Evolutionary conservation across 2,329 filamentous ascomycete genomes (phyloP).

Genomic region (Elsinoe perseae): DNA sequence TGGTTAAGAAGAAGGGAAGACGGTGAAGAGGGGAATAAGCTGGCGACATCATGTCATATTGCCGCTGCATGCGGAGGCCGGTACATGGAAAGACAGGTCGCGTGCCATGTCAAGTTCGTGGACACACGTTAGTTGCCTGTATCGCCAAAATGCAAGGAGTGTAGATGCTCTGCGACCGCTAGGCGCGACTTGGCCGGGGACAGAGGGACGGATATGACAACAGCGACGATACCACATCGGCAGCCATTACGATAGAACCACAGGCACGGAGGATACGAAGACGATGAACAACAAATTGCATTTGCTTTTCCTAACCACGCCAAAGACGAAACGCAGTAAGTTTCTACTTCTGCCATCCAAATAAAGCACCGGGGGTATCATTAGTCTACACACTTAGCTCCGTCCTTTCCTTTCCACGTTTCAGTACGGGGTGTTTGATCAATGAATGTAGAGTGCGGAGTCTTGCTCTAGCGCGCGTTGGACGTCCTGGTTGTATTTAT

Average conservation of each 20-base stretch:
- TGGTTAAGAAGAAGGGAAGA: conserved; percentile 33
- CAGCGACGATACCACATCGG: neutral
- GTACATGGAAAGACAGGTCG: too few species aligned
- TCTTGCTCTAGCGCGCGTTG: conserved; percentile 10
- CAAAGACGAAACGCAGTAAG: conserved; percentile 5
- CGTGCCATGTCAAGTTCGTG: too few species aligned
- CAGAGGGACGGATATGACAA: too few species aligned
- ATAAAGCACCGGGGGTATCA: conserved; percentile 1
- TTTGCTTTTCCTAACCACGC: conserved; percentile 12
- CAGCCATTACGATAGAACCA: neutral
- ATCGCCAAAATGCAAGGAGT: too few species aligned
- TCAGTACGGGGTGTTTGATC: neutral
- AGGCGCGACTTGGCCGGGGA: too few species aligned
- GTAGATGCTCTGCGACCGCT: too few species aligned
- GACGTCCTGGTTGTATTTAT: neutral
- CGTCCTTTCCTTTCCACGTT: neutral
- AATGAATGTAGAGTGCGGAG: conserved; percentile 8
- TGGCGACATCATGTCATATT: too few species aligned
- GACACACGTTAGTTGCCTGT: too few species aligned
- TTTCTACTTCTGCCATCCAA: conserved; percentile 7
- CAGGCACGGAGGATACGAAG: neutral
- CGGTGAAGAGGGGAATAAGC: conserved; percentile 24
- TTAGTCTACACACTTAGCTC: neutral
- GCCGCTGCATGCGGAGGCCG: neutral
- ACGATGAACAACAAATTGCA: neutral